Evolutionary conservation across 495 filamentous ascomycete species (phyloP), one percentile per base, ranked within the genome.

Genomic region (Xylaria longipes): DNA sequence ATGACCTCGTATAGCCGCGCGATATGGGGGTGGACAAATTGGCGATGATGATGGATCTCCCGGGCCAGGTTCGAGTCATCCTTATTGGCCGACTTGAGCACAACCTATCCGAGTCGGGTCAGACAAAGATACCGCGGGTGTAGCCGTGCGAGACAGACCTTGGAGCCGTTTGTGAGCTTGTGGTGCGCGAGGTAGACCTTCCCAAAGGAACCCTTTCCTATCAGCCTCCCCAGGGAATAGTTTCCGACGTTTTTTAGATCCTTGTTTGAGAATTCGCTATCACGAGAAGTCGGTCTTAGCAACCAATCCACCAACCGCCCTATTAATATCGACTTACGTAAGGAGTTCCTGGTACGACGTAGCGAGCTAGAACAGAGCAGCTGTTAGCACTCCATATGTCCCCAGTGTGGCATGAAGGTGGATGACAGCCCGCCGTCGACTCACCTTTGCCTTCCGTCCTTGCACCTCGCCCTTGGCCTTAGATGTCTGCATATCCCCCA

Each of bases 161-260:
- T 98, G 68, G 94, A 97, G 77, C 94, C 95, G 90, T 98, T 98
- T 74, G 93, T 98, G 81, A 99, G 93, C 80, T 97, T 98, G 82
- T 99, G 96, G 31, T 91, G 91, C 68, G 97, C 96, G 72, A 99
- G 88, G 80, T 98, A 99, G 69, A 98, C 96, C 84, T 98, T 98
- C 74, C 96, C 96, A 83, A 98, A 99, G 60, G 94, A 97, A 45
- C 96, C 96, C 79, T 98, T 98, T 64, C 96, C 96, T 77, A 99
- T 97, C 61, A 99, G 85, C 65, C 91, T 89, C 43, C 95, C 96
- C 22, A 98, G 84, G 41, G 91, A 90, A 82, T 99, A 99, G 82
- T 98, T 99, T 63, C 96, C 96, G 69, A 99, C 96, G 48, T 89
- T 92, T 71, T 91, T 90, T 63, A 99, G 88, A 70, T 98, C 97